Evolutionary conservation across 805 yeast species (phyloP).

Genomic region (Lipomyces kockii): DNA sequence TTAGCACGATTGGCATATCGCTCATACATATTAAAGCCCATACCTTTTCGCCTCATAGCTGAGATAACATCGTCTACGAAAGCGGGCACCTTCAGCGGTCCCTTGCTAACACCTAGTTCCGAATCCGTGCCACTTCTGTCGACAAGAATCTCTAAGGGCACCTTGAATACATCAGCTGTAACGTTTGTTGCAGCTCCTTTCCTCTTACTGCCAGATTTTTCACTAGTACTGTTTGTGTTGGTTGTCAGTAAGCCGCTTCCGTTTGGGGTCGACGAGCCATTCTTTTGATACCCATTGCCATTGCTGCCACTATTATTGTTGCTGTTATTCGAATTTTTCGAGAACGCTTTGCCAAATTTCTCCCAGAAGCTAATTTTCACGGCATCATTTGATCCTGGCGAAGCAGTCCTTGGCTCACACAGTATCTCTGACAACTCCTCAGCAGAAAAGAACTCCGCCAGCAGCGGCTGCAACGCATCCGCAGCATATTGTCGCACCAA

Average conservation of each 20-base stretch:
- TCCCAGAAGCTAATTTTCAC: conserved; percentile 54
- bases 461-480: conserved; percentile 52
- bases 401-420: conserved; percentile 5
- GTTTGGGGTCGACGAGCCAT: conserved; percentile 40
- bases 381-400: conserved; percentile 39
- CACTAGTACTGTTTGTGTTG: conserved; percentile 1
- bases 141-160: conserved; percentile 70
- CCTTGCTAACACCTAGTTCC: conserved; percentile 81
- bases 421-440: conserved; percentile 49
- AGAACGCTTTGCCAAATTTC: conserved; percentile 50
- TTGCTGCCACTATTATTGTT: conserved; percentile 26
- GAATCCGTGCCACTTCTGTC: conserved; percentile 79
- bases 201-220: conserved; percentile 27
- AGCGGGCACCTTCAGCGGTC: conserved; percentile 78
- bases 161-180: conserved; percentile 68
- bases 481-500: conserved; percentile 61
- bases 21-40: conserved; percentile 51
- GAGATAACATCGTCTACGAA: conserved; percentile 83
- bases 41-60: conserved; percentile 84
- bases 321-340: conserved; percentile 31
- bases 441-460: conserved; percentile 44
- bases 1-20: neutral
- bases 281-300: neutral
- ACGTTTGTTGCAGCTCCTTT: conserved; percentile 26
- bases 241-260: conserved; percentile 19